Evolutionary conservation across 768 basidiomycete species (phyloP), one percentile per base, ranked within the genome.

Genomic region (Lentinula raphanica): DNA sequence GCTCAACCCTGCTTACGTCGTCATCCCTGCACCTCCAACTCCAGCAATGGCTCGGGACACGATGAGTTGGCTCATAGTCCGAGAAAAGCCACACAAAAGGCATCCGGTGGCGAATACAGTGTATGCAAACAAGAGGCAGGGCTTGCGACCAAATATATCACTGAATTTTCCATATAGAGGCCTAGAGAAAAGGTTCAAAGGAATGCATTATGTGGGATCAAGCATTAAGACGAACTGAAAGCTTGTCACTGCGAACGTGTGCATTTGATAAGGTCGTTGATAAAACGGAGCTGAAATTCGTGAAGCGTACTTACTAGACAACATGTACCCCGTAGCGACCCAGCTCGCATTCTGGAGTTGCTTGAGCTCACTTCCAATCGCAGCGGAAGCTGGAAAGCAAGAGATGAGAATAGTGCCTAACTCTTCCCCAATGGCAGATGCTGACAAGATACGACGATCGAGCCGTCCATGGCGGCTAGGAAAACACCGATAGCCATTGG

Each of bases 11-110:
- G 74, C 80, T 60, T 63, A 85, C 85, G 84, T 83, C 61, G 78
- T 73, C 78, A 86, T 83, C 2, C 84, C 85, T 5, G 80, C 84
- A 3, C 82, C 84, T 2, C 84, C 85, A 23, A 86, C 76, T 0
- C 84, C 85, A 36, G 83, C 72, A 39, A 87, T 68, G 0, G 80
- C 83, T 27, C 85, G 74, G 11, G 79, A 76, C 17, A 71, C 68
- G 6, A 86, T 76, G 9, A 87, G 71, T 64, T 83, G 75, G 0
- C 73, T 79, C 78, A 87, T 78, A 42, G 76, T 81, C 19, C 73
- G 66, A 0, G 84, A 75, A 1, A 84, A 63, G 2, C 84, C 84
- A 59, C 83, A 84, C 28, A 78, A 64, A 40, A 85, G 63, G 48
- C 75, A 79, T 6, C 84, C 85, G 2, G 84, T 35, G 0, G 77